These are phyloP conservation scores for Jacaranda mimosifolia DNA, from an alignment of 257 asterid genomes.

Conservation along the genomic window DNA sequence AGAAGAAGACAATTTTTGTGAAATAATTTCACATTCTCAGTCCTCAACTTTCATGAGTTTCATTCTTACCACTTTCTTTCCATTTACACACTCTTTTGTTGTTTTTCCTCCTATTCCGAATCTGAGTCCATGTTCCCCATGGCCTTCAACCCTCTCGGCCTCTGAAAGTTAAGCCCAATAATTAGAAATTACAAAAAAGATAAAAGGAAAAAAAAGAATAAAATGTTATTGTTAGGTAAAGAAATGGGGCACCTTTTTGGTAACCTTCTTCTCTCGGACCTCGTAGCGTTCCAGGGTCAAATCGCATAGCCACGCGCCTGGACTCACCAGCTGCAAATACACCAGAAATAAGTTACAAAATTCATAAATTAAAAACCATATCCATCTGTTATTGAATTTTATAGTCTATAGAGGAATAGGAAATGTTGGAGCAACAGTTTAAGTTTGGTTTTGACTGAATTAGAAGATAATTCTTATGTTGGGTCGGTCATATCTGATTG, in stretches of 20 bases:
- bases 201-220: no score
- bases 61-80: not conserved
- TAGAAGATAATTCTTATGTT: no score
- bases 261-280: constrained; percentile 70
- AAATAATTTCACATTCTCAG: constrained; percentile 21
- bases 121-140: constrained; percentile 71
- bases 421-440: not conserved
- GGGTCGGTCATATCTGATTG: no score
- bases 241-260: constrained; percentile 52
- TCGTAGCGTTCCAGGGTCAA: constrained; percentile 71
- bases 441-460: no score
- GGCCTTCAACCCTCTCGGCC: constrained; percentile 70
- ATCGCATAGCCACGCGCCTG: constrained; percentile 71
- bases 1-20: not conserved
- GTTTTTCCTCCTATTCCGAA: constrained; percentile 46
- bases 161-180: constrained; percentile 40
- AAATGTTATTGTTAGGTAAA: not conserved
- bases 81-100: not conserved
- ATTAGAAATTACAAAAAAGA: not conserved
- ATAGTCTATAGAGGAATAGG: not conserved
- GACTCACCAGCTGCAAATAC: constrained; percentile 60
- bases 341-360: not conserved
- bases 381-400: not conserved
- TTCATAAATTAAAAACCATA: not conserved
- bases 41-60: constrained; percentile 5